Percentiles rank a stretch among this genome's conserved stretches.
These are phyloP conservation scores for Phaeotremella skinneri DNA, from an alignment of 768 basidiomycete genomes.

Conservation along the genomic window DNA sequence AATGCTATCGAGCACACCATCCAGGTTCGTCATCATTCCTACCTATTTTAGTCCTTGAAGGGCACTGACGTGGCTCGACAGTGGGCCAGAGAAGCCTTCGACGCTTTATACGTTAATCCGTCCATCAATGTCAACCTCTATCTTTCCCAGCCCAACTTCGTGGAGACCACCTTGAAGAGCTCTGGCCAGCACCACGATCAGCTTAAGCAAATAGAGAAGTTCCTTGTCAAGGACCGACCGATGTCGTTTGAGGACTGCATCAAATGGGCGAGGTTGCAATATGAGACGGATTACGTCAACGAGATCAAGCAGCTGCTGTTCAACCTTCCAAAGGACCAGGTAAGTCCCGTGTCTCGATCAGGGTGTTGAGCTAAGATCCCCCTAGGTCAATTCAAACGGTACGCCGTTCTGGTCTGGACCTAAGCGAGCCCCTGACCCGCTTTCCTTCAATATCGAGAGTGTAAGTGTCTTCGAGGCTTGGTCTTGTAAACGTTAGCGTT, in stretches of 20 bases:
- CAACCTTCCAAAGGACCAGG: slow-evolving; percentile 90
- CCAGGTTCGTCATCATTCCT: slow-evolving; percentile 76
- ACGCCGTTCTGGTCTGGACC: slow-evolving; percentile 99
- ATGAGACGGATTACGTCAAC: slow-evolving; percentile 90
- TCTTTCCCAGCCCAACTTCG: slow-evolving; percentile 91
- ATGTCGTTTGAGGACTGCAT: slow-evolving; percentile 97
- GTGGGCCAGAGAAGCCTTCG: slow-evolving; percentile 94
- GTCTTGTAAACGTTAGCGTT: not conserved
- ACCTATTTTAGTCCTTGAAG: not conserved
- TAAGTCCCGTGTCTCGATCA: slow-evolving; percentile 47
- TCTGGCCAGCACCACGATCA: slow-evolving; percentile 89
- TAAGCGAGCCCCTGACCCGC: slow-evolving; percentile 89
- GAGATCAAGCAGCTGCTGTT: slow-evolving; percentile 87
- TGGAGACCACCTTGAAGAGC: slow-evolving; percentile 85
- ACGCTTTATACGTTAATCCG: slow-evolving; percentile 89
- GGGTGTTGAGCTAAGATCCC: not conserved
- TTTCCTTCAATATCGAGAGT: slow-evolving; percentile 80
- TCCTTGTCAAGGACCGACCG: slow-evolving; percentile 86
- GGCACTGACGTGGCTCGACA: slow-evolving; percentile 41
- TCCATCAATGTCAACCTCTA: slow-evolving; percentile 92
- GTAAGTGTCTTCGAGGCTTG: slow-evolving; percentile 57
- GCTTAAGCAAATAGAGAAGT: slow-evolving; percentile 80
- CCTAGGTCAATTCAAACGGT: slow-evolving; percentile 71
- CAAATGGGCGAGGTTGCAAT: slow-evolving; percentile 90
- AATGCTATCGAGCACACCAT: slow-evolving; percentile 97